Evolutionary conservation across 1,139 yeast species (phyloP).

Genomic region (Arxiozyma heterogenica): DNA sequence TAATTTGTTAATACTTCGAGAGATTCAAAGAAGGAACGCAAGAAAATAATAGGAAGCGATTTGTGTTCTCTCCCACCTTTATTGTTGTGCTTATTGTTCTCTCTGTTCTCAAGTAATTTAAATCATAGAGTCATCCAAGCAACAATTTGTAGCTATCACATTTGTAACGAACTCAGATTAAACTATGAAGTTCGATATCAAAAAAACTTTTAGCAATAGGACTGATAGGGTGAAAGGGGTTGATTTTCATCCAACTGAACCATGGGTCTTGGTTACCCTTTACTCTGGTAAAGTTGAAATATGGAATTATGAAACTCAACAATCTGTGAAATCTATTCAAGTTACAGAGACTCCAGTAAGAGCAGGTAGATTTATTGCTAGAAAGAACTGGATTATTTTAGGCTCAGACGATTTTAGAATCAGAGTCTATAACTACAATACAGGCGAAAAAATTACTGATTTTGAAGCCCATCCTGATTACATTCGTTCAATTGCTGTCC

Average conservation of each 20-base stretch:
- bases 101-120: not conserved
- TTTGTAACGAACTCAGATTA: slow-evolving; percentile 2
- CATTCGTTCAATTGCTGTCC: slow-evolving; percentile 85
- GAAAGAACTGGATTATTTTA: slow-evolving; percentile 95
- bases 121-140: not conserved
- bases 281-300: slow-evolving; percentile 79
- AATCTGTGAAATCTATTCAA: slow-evolving; percentile 62
- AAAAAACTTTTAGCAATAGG: slow-evolving; percentile 35
- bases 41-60: too few species aligned
- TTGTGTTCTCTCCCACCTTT: not conserved
- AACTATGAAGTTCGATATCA: slow-evolving; percentile 26
- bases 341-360: slow-evolving; percentile 93
- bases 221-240: slow-evolving; percentile 96
- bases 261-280: slow-evolving; percentile 85
- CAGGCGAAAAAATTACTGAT: slow-evolving; percentile 88
- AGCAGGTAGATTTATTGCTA: slow-evolving; percentile 88
- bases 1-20: not conserved
- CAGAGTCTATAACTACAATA: slow-evolving; percentile 87
- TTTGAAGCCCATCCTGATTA: slow-evolving; percentile 98
- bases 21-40: not conserved
- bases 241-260: slow-evolving; percentile 96
- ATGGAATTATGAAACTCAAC: slow-evolving; percentile 80
- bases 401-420: slow-evolving; percentile 94
- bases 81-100: not conserved
- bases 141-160: slow-evolving; percentile 4